phyloP scores from a whole-genome alignment of 2,329 filamentous ascomycete genomes.

The Ophiostoma triangulosporum region DNA sequence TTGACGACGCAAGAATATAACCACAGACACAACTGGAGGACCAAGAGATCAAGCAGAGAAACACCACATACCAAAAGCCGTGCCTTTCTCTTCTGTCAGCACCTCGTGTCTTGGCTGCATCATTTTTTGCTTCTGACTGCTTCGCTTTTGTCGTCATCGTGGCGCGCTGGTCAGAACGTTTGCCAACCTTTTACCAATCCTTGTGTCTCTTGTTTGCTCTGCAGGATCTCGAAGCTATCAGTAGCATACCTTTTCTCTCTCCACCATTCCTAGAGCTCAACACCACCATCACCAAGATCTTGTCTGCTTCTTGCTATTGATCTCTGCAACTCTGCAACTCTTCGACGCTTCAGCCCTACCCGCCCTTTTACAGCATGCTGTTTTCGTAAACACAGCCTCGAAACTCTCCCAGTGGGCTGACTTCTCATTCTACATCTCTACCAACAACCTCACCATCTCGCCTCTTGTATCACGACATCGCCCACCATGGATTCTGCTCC shows the following conservation, averaged over 20 bases:
- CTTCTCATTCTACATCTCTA: not conserved
- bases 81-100: not conserved
- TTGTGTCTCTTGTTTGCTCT: not conserved
- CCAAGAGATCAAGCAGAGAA: not conserved
- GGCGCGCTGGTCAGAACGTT: not conserved
- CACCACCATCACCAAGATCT: not conserved
- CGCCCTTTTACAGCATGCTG: conserved; percentile 6
- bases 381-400: not conserved
- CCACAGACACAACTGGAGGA: not conserved
- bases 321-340: not conserved
- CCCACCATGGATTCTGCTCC: not conserved
- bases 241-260: too few relatives aligned
- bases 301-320: not conserved
- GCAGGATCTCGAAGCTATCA: not conserved
- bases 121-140: not conserved
- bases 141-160: not conserved
- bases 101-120: not conserved
- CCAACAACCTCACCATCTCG: not conserved
- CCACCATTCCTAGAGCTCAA: not conserved
- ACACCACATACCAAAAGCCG: not conserved
- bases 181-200: not conserved
- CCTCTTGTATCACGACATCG: too few relatives aligned
- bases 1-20: not conserved
- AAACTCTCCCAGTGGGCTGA: conserved; percentile 4
- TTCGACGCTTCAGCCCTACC: not conserved